Evolutionary conservation across 495 filamentous ascomycete genomes (phyloP), one percentile per base, ranked within the genome.

Genomic region (Penicillium herquei): DNA sequence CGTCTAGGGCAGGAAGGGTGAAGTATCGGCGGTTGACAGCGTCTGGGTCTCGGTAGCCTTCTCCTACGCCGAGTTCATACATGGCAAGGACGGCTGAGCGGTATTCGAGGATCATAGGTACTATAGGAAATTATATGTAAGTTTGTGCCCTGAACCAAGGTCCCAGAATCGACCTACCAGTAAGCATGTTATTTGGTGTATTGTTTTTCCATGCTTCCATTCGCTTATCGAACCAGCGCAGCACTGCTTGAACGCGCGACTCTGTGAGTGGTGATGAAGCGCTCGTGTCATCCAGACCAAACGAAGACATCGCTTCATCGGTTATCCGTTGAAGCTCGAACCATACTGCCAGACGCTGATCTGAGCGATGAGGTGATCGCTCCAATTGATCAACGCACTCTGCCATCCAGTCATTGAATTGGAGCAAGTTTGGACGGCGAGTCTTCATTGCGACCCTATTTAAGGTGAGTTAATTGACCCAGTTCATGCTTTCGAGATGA

Each of bases 41-140:
- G 52, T 78, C 73, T n/a, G 75, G 76, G 11, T 78, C 75, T 30
- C 76, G 72, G 53, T 82, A 79, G 12, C 79, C 78, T 54, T 78
- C 74, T 39, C 78, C 75, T 33, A 81, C 64, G 35, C 74, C 78
- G 7, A 81, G 49, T 59, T 83, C 79, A 55, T 82, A 80, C 52
- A 82, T 68, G 30, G 72, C 73, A 8, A 83, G 69, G 30, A 72
- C 64, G 21, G 70, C 68, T 48, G 72, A 70, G 50, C 78, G 70
- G 44, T 78, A 82, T 64, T 77, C 74, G 47, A 81, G 66, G 34
- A 66, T 69, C 57, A 81, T 61, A 45, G 72, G 61, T 6, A 72
- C 77, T 77, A 30, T 4, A 2, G 21, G 13, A 65, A 59, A 7
- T 74, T 59, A 18, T 65, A 57, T 40, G 64, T 67, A 33, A 71